Conservation (phyloP, 495 filamentous ascomycete genomes). For the Penicillium angulare region DNA sequence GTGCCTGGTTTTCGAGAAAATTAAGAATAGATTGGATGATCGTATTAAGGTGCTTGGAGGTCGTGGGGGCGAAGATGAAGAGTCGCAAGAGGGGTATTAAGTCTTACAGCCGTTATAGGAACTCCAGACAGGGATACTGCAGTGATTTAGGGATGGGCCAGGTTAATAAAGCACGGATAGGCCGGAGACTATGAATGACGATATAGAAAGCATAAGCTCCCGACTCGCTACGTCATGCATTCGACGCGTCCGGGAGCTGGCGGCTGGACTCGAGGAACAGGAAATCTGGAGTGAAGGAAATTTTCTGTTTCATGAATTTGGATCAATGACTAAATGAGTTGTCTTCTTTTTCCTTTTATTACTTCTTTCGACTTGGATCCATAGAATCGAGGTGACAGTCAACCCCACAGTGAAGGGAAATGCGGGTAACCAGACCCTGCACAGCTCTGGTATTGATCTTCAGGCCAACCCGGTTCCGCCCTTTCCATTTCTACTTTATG, state of each 20-base stretch:
- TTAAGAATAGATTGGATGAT: neutral
- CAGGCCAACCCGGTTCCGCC: no score
- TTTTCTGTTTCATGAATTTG: neutral
- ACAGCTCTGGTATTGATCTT: no score
- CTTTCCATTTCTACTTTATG: no score
- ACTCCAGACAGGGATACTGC: no score
- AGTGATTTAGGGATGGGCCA: neutral
- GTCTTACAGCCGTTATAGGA: no score
- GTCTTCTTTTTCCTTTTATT: neutral
- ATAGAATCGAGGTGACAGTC: neutral
- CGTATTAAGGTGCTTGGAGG: neutral
- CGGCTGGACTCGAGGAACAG: no score
- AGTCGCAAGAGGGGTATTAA: neutral
- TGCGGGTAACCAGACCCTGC: no score
- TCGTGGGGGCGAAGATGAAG: neutral
- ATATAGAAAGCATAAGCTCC: conserved; percentile 20
- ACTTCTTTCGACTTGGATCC: no score
- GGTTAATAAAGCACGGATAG: conserved; percentile 30
- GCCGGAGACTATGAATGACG: conserved; percentile 34
- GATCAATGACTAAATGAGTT: neutral
- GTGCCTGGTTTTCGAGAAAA: conserved; percentile 6
- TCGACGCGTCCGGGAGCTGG: conserved; percentile 18
- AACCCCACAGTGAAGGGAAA: no score
- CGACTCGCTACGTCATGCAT: conserved; percentile 38
- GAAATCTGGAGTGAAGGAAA: neutral